Conservation (phyloP, 495 filamentous ascomycete species). For the Pseudoneurospora amorphoporcata region DNA sequence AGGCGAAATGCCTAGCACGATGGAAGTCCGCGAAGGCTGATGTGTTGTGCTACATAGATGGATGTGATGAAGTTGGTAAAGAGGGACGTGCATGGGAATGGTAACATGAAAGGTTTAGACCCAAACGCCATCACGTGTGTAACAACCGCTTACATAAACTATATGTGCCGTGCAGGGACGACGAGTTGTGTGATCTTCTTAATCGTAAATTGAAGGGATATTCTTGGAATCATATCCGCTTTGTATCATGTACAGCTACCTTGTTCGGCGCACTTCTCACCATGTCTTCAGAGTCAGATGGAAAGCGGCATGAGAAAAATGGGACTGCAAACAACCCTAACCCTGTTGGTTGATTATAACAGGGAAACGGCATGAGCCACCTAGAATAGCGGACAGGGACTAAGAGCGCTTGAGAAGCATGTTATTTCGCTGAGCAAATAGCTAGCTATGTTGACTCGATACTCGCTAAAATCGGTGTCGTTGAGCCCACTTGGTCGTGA, state of each 20-base stretch:
- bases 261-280: background rate
- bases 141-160: background rate
- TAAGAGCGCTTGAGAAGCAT: background rate
- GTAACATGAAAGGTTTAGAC: background rate
- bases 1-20: background rate
- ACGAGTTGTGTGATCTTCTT: background rate
- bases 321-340: background rate
- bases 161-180: background rate
- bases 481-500: slow-evolving; percentile 20
- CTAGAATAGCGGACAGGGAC: background rate
- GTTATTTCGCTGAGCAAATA: background rate
- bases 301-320: background rate
- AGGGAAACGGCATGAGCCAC: background rate
- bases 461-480: background rate
- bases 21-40: background rate
- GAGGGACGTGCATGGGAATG: background rate
- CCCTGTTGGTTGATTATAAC: background rate
- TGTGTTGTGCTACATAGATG: background rate
- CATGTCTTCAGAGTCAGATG: background rate
- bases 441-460: background rate
- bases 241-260: background rate
- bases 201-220: background rate
- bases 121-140: background rate
- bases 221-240: background rate
- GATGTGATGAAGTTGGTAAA: background rate